Conservation (phyloP, 2,329 filamentous ascomycete genomes). For the Alternaria gansuensis region DNA sequence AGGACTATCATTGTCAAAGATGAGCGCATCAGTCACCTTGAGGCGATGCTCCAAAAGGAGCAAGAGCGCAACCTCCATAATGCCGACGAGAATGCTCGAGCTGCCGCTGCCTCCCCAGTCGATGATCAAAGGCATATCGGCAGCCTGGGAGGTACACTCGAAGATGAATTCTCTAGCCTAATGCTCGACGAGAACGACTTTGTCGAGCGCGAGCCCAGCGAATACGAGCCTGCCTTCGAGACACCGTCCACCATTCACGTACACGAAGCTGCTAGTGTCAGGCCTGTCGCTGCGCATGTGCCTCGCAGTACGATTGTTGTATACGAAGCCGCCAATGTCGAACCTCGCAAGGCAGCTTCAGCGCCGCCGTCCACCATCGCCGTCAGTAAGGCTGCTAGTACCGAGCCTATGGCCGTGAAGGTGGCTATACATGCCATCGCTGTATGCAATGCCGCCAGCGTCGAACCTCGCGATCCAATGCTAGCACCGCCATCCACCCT, state of each 20-base stretch:
- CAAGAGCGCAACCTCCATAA: slow-evolving; percentile 18
- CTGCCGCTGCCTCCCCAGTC: slow-evolving; percentile 24
- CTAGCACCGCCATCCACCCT: background rate
- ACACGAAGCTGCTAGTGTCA: slow-evolving; percentile 6
- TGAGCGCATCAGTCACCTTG: slow-evolving; percentile 37
- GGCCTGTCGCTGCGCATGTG: background rate
- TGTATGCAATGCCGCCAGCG: slow-evolving; percentile 6
- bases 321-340: background rate
- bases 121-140: slow-evolving; percentile 16
- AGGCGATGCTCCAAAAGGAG: slow-evolving; percentile 33
- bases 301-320: background rate
- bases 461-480: slow-evolving; percentile 1
- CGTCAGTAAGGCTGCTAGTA: background rate
- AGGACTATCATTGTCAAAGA: slow-evolving; percentile 34
- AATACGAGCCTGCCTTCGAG: slow-evolving; percentile 5
- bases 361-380: background rate
- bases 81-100: slow-evolving; percentile 21
- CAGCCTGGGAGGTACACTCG: slow-evolving; percentile 24
- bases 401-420: background rate
- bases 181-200: slow-evolving; percentile 17
- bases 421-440: background rate
- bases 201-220: slow-evolving; percentile 19
- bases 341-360: background rate
- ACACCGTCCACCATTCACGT: background rate
- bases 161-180: slow-evolving; percentile 25